Conservation (phyloP, 1,139 yeast species). For the Candida dubliniensis region DNA sequence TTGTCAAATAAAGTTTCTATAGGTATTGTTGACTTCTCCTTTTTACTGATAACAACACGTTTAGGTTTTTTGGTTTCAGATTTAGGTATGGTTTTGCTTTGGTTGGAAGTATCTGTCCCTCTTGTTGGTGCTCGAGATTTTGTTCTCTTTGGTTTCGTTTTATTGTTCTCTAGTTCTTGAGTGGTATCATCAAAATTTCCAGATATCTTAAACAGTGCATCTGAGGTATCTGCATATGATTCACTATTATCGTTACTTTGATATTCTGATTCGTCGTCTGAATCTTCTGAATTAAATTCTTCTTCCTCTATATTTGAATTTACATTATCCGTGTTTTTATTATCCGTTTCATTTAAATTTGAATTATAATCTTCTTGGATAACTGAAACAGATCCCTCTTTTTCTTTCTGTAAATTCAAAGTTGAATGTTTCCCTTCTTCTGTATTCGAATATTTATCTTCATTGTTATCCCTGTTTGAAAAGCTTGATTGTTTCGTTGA, state of each 20-base stretch:
- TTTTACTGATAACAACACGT: slow-evolving; percentile 4
- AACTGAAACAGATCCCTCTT: too few relatives aligned
- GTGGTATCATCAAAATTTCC: slow-evolving; percentile 1
- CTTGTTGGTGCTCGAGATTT: not conserved
- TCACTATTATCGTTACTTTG: not conserved
- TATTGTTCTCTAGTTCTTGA: not conserved
- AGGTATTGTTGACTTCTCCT: slow-evolving; percentile 1
- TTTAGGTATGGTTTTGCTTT: not conserved
- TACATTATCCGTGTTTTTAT: too few relatives aligned
- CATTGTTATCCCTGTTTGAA: not conserved
- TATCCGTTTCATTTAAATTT: too few relatives aligned
- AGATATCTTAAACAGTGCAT: slow-evolving; percentile 5
- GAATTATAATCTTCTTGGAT: too few relatives aligned
- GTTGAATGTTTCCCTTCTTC: not conserved
- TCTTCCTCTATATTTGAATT: not conserved
- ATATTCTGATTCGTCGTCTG: not conserved
- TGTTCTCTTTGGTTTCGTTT: not conserved
- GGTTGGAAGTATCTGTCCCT: not conserved
- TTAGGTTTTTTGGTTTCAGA: slow-evolving; percentile 7
- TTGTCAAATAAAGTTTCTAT: slow-evolving; percentile 8
- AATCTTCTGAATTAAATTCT: not conserved
- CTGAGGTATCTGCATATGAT: not conserved
- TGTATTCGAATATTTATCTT: not conserved
- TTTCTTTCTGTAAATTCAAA: too few relatives aligned
- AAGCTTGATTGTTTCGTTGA: not conserved